Conservation (phyloP, 2,329 filamentous ascomycete genomes). For the Gliomastix tumulicola region DNA sequence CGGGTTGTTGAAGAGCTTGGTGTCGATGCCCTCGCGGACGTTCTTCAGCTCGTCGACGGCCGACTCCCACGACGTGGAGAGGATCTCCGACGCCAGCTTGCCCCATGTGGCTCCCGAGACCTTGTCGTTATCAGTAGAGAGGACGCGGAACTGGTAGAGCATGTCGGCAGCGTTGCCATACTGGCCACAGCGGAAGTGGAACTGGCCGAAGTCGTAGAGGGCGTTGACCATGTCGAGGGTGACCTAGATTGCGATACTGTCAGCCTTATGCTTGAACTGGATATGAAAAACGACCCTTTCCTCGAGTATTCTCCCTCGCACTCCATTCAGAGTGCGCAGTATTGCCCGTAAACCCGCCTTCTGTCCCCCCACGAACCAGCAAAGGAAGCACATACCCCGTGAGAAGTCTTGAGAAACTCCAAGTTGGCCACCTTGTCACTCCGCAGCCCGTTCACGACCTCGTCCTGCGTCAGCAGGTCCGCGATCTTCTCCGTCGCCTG, state of each 20-base stretch:
- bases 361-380: too few species aligned
- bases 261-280: too few species aligned
- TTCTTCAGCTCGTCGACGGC: slow-evolving; percentile 88
- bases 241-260: slow-evolving; percentile 44
- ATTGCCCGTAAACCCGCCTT: too few species aligned
- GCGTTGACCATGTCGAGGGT: slow-evolving; percentile 93
- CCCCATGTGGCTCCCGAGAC: slow-evolving; percentile 95
- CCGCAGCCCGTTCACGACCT: slow-evolving; percentile 82
- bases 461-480: slow-evolving; percentile 78
- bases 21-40: slow-evolving; percentile 88
- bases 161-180: slow-evolving; percentile 86
- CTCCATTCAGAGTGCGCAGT: too few species aligned
- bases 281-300: too few species aligned
- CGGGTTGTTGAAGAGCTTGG: slow-evolving; percentile 91
- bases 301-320: too few species aligned
- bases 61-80: slow-evolving; percentile 90
- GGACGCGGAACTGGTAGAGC: slow-evolving; percentile 94
- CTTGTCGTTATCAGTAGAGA: slow-evolving; percentile 98
- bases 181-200: slow-evolving; percentile 96
- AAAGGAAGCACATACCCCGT: slow-evolving; percentile 61
- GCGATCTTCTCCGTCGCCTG: slow-evolving; percentile 85
- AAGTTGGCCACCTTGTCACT: slow-evolving; percentile 99
- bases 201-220: slow-evolving; percentile 92
- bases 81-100: slow-evolving; percentile 92
- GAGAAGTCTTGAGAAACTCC: slow-evolving; percentile 94